phyloP scores from a whole-genome alignment of 257 asterid species.

The Fraxinus excelsior region DNA sequence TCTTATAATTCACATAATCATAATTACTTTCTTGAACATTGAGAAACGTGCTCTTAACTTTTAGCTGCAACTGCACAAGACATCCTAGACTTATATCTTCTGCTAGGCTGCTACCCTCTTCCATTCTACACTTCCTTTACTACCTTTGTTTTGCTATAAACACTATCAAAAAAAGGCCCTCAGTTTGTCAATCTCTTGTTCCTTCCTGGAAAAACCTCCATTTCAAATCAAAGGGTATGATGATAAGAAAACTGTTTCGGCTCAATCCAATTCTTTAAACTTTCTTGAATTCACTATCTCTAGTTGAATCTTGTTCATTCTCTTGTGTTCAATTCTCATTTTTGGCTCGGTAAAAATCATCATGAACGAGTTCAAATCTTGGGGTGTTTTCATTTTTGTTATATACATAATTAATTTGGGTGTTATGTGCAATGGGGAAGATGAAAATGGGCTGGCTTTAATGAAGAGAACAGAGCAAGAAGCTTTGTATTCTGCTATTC shows the following conservation, averaged over 20 bases:
- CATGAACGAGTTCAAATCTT: conserved; percentile 41
- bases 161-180: conserved; percentile 22
- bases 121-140: conserved; percentile 45
- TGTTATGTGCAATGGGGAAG: conserved; percentile 60
- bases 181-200: conserved; percentile 13
- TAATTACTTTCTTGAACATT: conserved; percentile 39
- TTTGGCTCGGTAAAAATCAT: conserved; percentile 33
- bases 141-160: conserved; percentile 48
- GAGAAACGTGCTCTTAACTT: conserved; percentile 49
- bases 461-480: conserved; percentile 71
- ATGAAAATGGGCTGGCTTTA: conserved; percentile 52
- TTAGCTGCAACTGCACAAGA: conserved; percentile 44
- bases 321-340: not conserved
- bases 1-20: conserved; percentile 47
- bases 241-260: not conserved
- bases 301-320: not conserved
- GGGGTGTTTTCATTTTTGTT: conserved; percentile 32
- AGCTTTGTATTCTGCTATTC: conserved; percentile 79
- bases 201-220: conserved; percentile 15
- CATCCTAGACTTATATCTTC: conserved; percentile 40
- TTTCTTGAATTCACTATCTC: conserved; percentile 11
- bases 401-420: conserved; percentile 30
- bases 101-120: conserved; percentile 32
- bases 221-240: not conserved
- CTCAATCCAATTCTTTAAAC: conserved; percentile 3